phyloP scores from a whole-genome alignment of 129 eudicot species.

The Daucus carota region DNA sequence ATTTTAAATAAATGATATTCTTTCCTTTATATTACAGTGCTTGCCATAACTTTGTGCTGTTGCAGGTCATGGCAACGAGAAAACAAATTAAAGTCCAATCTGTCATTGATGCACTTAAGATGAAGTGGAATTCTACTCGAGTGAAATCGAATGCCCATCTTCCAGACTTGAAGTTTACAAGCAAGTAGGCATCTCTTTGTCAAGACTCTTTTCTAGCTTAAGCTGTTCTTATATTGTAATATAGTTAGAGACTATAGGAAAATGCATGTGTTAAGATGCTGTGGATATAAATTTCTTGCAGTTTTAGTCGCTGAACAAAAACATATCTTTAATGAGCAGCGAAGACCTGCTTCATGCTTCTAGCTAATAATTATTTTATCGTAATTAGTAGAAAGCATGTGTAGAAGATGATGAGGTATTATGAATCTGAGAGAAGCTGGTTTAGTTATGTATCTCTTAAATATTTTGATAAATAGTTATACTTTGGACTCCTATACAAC shows the following conservation, averaged over 20 bases:
- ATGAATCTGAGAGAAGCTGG: neutral
- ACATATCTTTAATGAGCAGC: neutral
- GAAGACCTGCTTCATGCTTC: too few relatives aligned
- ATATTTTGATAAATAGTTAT: neutral
- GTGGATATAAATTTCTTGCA: neutral
- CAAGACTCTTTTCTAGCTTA: neutral
- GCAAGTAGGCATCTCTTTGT: constrained; percentile 42
- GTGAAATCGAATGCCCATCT: constrained; percentile 32
- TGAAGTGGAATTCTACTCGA: constrained; percentile 28
- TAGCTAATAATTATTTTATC: neutral
- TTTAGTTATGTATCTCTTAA: too few relatives aligned
- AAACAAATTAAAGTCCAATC: constrained; percentile 40
- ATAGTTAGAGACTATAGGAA: neutral
- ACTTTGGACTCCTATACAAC: neutral
- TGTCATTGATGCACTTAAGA: constrained; percentile 44
- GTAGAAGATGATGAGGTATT: neutral
- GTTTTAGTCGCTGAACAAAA: neutral
- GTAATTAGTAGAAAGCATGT: neutral
- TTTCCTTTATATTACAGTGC: neutral
- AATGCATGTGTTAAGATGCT: neutral
- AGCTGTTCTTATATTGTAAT: neutral
- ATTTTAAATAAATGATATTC: neutral
- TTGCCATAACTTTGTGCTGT: constrained; percentile 8
- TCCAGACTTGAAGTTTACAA: constrained; percentile 49
- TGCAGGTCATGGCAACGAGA: constrained; percentile 51